These are phyloP conservation scores for Hypoxylon sp. DNA, from an alignment of 2,329 filamentous ascomycete genomes.

Conservation along the genomic window DNA sequence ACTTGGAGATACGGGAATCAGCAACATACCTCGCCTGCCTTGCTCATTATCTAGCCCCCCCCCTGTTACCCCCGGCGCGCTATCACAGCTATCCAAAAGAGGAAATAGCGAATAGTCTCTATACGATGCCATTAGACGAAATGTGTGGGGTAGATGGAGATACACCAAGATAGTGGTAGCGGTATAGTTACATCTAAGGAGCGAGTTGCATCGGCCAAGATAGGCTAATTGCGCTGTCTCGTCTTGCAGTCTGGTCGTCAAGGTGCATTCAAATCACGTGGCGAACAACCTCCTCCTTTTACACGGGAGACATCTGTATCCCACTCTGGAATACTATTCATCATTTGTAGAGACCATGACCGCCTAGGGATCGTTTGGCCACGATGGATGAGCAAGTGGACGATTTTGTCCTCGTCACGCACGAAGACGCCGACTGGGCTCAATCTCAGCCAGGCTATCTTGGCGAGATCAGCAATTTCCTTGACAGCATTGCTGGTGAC, in stretches of 20 bases:
- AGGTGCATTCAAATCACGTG: constrained; percentile 18
- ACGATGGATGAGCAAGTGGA: constrained; percentile 38
- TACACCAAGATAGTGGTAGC: constrained; percentile 1
- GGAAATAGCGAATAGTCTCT: background rate
- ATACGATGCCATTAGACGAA: background rate
- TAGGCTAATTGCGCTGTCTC: constrained; percentile 25
- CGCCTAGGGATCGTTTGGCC: background rate
- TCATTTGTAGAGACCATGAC: background rate
- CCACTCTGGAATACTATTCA: background rate
- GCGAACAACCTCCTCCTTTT: constrained; percentile 6
- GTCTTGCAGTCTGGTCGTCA: constrained; percentile 8
- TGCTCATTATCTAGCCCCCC: background rate
- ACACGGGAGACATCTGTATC: background rate
- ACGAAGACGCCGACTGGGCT: constrained; percentile 33
- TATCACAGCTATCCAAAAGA: constrained; percentile 9
- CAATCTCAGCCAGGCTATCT: constrained; percentile 39
- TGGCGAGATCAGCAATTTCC: constrained; percentile 48
- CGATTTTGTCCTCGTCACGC: constrained; percentile 41
- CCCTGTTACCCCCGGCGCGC: background rate
- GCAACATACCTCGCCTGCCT: background rate
- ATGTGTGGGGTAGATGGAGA: constrained; percentile 18
- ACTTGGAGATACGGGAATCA: background rate
- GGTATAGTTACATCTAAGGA: background rate
- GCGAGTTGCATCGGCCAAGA: background rate
- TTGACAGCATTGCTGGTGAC: constrained; percentile 49